phyloP scores from a whole-genome alignment of 768 basidiomycete genomes.

The Collybia mongolica region DNA sequence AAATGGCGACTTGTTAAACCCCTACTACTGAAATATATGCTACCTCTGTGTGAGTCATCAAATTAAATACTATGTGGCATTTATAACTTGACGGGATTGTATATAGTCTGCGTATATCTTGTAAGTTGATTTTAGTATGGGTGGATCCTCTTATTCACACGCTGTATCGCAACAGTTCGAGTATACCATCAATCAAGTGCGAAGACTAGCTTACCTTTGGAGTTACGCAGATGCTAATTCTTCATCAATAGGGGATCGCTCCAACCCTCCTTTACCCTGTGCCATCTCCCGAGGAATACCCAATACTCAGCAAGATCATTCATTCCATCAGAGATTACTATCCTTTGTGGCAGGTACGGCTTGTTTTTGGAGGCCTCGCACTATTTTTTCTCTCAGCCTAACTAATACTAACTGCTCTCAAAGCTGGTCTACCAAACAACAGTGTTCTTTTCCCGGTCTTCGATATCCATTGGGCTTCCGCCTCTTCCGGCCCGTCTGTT shows the following conservation, averaged over 20 bases:
- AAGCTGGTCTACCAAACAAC: slow-evolving; percentile 87
- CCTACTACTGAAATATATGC: slow-evolving; percentile 1
- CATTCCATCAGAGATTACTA: slow-evolving; percentile 80
- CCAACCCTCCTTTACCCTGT: slow-evolving; percentile 78
- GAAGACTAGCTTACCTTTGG: not conserved
- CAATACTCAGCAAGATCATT: slow-evolving; percentile 62
- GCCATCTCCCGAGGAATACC: slow-evolving; percentile 48
- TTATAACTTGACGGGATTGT: not conserved
- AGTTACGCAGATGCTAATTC: not conserved
- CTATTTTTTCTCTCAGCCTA: slow-evolving; percentile 3
- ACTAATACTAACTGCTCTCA: not conserved
- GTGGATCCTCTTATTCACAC: not conserved
- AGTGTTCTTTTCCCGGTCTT: slow-evolving; percentile 91
- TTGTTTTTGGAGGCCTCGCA: not conserved
- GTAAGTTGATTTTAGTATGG: not conserved
- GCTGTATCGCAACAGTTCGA: not conserved
- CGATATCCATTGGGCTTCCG: slow-evolving; percentile 82
- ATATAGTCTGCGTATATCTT: slow-evolving; percentile 1
- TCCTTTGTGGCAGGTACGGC: slow-evolving; percentile 73
- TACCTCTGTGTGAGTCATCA: slow-evolving; percentile 1
- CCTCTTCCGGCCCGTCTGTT: slow-evolving; percentile 71
- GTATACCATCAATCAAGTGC: slow-evolving; percentile 12
- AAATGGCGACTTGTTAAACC: slow-evolving; percentile 4
- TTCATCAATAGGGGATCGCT: slow-evolving; percentile 56
- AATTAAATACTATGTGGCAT: not conserved